Conservation (phyloP, 441 rosid genomes). For the Pelargonium myrrhifolium region DNA sequence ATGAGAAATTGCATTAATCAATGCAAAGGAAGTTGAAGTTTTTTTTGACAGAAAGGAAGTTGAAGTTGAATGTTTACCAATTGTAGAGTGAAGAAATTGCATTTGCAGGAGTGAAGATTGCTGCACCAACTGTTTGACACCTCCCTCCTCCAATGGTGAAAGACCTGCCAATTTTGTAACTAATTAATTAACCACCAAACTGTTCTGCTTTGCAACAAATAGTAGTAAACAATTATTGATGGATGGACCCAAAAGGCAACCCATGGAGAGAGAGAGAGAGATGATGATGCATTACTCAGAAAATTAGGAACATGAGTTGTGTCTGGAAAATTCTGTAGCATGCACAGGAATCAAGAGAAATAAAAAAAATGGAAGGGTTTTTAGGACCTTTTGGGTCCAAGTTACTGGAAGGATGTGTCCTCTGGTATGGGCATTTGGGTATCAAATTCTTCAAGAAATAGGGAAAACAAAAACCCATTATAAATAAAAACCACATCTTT, state of each 20-base stretch:
- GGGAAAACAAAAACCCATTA: neutral
- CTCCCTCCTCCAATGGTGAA: too few species aligned
- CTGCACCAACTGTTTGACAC: neutral
- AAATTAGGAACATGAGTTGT: neutral
- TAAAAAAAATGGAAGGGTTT: neutral
- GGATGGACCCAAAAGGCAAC: neutral
- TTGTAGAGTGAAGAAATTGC: neutral
- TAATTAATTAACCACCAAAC: constrained; percentile 5
- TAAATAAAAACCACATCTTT: too few species aligned
- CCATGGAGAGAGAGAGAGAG: neutral
- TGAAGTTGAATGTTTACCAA: neutral
- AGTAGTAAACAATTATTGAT: neutral
- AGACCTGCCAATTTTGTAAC: neutral
- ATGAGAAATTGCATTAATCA: too few species aligned
- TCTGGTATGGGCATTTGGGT: neutral
- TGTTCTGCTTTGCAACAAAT: neutral
- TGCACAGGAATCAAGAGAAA: neutral
- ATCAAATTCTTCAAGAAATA: neutral
- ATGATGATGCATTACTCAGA: neutral
- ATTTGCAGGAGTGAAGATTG: constrained; percentile 1
- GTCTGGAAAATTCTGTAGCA: too few species aligned
- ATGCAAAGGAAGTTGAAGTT: too few species aligned
- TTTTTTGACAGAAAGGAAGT: too few species aligned
- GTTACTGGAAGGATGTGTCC: too few species aligned
- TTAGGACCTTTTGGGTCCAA: neutral